Conservation (phyloP, 495 filamentous ascomycete species). For the Penicillium roqueforti region DNA sequence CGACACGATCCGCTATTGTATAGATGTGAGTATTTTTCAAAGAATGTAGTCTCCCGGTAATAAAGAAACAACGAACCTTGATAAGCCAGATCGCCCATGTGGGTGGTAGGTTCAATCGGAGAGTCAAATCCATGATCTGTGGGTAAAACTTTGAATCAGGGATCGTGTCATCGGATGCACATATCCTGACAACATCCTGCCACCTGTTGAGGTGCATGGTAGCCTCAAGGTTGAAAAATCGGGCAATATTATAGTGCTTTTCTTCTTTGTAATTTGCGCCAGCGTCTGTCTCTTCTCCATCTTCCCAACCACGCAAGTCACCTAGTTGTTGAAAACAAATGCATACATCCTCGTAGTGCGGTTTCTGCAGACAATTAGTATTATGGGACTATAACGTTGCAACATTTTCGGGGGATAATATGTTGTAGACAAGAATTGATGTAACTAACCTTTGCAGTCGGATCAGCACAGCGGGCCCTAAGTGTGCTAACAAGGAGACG, state of each 20-base stretch:
- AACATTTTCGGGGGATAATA: too few relatives aligned
- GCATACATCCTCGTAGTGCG: neutral
- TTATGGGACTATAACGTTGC: neutral
- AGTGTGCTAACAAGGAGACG: neutral
- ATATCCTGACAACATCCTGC: neutral
- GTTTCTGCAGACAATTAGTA: neutral
- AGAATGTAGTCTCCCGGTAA: neutral
- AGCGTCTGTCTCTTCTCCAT: neutral
- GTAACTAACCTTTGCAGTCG: neutral
- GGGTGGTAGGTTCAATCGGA: neutral
- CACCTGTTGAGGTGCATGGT: neutral
- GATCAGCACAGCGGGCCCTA: neutral
- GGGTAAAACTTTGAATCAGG: neutral
- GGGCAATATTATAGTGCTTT: neutral
- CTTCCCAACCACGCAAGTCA: neutral
- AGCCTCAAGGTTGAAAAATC: constrained; percentile 1
- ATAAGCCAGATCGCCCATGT: neutral
- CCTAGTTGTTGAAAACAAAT: neutral
- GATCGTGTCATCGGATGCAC: neutral
- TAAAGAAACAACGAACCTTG: neutral
- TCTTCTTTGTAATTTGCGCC: neutral
- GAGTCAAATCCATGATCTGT: neutral
- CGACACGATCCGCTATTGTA: neutral
- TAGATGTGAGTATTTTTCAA: neutral
- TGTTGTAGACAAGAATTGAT: neutral